phyloP scores from a whole-genome alignment of 176 grass and related monocot species.

The Miscanthus lutarioriparius region DNA sequence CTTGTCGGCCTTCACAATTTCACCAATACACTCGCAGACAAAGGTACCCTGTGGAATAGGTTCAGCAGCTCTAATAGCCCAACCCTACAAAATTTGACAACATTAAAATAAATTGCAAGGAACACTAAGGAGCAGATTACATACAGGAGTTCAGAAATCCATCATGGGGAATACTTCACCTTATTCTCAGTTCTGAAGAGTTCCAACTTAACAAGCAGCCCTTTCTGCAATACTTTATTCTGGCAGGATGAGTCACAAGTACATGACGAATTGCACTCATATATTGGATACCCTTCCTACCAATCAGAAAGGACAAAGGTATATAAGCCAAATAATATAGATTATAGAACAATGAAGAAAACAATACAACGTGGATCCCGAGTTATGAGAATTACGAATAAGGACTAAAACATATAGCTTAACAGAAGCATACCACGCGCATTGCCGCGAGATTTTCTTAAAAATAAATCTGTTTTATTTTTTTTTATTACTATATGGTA shows the following conservation, averaged over 20 bases:
- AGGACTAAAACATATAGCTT: background rate
- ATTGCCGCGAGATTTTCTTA: too few species aligned
- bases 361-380: background rate
- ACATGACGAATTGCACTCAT: constrained; percentile 89
- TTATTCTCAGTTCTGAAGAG: constrained; percentile 89
- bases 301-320: constrained; percentile 10
- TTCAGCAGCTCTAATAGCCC: constrained; percentile 89
- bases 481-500: too few species aligned
- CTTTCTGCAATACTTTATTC: constrained; percentile 95
- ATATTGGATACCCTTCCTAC: constrained; percentile 86
- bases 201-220: constrained; percentile 80
- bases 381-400: background rate
- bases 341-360: background rate
- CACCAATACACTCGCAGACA: constrained; percentile 93
- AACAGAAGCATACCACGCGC: too few species aligned
- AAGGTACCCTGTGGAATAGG: constrained; percentile 80
- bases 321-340: constrained; percentile 20
- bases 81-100: constrained; percentile 67
- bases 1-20: constrained; percentile 64
- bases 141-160: constrained; percentile 15
- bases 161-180: constrained; percentile 44
- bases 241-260: constrained; percentile 67
- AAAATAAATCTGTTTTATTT: too few species aligned
- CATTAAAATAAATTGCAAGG: constrained; percentile 30
- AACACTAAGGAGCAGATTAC: background rate